A percentile compares a stretch with the other conserved stretches of the same genome.
phyloP scores from a whole-genome alignment of 805 yeast species.

The Grigorovia transvaalensis region DNA sequence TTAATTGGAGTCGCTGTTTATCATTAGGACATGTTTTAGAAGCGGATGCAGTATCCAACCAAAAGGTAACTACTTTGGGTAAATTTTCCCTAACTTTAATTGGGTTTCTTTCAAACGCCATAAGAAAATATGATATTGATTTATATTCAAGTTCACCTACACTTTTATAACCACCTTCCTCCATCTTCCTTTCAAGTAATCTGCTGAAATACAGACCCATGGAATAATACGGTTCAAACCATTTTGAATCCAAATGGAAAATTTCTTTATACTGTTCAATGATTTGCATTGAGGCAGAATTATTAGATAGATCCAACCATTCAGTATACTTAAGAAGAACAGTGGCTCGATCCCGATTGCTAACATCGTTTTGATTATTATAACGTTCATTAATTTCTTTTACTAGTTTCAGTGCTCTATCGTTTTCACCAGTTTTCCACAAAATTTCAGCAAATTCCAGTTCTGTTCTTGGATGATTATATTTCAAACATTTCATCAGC shows the following conservation, averaged over 20 bases:
- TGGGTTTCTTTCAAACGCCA: conserved; percentile 32
- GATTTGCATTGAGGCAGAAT: conserved; percentile 65
- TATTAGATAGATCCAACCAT: conserved; percentile 83
- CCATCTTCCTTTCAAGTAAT: conserved; percentile 55
- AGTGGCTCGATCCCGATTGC: conserved; percentile 24
- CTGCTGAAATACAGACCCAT: conserved; percentile 74
- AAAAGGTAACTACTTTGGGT: conserved; percentile 81
- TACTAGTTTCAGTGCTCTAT: conserved; percentile 67
- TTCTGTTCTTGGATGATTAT: conserved; percentile 37
- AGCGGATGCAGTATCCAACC: conserved; percentile 56
- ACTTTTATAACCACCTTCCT: conserved; percentile 27
- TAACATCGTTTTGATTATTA: conserved; percentile 7
- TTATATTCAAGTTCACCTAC: conserved; percentile 23
- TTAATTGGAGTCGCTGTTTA: conserved; percentile 3
- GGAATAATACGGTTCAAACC: conserved; percentile 75
- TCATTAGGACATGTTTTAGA: neutral
- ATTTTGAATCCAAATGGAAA: conserved; percentile 39
- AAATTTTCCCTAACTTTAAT: conserved; percentile 69
- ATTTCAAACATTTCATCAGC: conserved; percentile 39
- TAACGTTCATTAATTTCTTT: conserved; percentile 25
- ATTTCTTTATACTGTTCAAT: conserved; percentile 58
- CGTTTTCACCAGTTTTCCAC: conserved; percentile 84
- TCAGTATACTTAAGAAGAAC: conserved; percentile 71
- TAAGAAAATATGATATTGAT: conserved; percentile 23
- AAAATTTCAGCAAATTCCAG: conserved; percentile 70